Percentiles rank a stretch among this genome's conserved stretches.
Evolutionary conservation across 208 protist species (phyloP).

Genomic region (Strigomonas culicis): DNA sequence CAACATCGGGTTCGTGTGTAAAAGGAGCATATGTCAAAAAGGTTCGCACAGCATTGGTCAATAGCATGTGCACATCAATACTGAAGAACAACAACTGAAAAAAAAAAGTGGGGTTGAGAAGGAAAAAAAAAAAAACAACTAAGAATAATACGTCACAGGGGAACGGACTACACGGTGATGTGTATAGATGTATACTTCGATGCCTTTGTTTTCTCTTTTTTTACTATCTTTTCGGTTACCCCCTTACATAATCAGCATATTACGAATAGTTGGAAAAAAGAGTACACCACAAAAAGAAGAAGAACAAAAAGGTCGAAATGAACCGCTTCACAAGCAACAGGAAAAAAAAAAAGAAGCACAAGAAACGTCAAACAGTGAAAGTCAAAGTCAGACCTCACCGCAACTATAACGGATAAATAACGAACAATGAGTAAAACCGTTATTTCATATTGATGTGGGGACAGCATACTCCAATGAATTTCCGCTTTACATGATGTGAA

Average conservation of each 20-base stretch:
- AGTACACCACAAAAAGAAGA: too few species aligned
- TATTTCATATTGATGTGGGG: too few species aligned
- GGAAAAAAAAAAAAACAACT: conserved; percentile 9
- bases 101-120: not conserved
- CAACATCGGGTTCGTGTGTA: too few species aligned
- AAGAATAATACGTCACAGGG: not conserved
- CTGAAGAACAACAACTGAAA: conserved; percentile 2
- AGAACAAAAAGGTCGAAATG: too few species aligned
- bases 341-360: conserved; percentile 13
- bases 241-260: conserved; percentile 7
- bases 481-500: too few species aligned
- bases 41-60: too few species aligned
- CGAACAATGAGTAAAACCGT: not conserved
- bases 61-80: too few species aligned
- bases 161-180: not conserved
- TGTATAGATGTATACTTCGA: not conserved
- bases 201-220: conserved; percentile 23
- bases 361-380: conserved; percentile 3
- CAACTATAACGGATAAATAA: not conserved
- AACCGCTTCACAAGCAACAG: conserved; percentile 12
- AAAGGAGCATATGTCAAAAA: too few species aligned
- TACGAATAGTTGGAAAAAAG: conserved; percentile 17
- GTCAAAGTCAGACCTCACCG: not conserved
- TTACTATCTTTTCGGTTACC: not conserved
- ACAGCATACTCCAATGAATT: too few species aligned